Evolutionary conservation across 495 filamentous ascomycete species (phyloP).

Genomic region (Penicillium argentinense): DNA sequence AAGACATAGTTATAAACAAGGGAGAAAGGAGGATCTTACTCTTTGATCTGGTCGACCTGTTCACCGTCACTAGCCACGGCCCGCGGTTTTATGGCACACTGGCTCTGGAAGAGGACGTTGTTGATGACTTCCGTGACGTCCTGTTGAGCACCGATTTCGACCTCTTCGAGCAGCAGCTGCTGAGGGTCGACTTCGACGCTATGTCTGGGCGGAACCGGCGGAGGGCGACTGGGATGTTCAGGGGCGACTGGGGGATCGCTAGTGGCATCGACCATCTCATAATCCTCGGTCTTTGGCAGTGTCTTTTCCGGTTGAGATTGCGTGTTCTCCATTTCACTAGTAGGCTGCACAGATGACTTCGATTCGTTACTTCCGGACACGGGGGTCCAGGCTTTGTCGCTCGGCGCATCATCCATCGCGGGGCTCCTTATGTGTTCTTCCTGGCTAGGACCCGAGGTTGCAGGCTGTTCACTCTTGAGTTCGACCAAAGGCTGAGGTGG

Average conservation of each 20-base stretch:
- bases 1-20: not conserved
- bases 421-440: not conserved
- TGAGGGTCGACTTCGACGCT: conserved; percentile 32
- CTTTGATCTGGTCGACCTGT: conserved; percentile 76
- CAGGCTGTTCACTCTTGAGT: conserved; percentile 12
- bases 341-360: not conserved
- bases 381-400: conserved; percentile 39
- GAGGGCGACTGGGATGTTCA: conserved; percentile 32
- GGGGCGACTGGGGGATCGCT: conserved; percentile 1
- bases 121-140: conserved; percentile 96
- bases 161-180: conserved; percentile 49
- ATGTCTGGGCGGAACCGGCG: conserved; percentile 50
- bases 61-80: conserved; percentile 62
- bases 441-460: conserved; percentile 8
- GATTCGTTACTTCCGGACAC: not conserved
- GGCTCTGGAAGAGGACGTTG: conserved; percentile 84
- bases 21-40: conserved; percentile 36
- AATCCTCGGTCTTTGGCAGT: not conserved
- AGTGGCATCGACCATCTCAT: conserved; percentile 1
- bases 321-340: not conserved
- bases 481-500: conserved; percentile 36
- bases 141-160: conserved; percentile 70
- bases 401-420: conserved; percentile 33
- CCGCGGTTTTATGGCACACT: conserved; percentile 75
- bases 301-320: not conserved